Percentiles rank a stretch among this genome's conserved stretches.
Conservation (phyloP, 352 stramenopile genomes). For the Globisporangium lucens region DNA sequence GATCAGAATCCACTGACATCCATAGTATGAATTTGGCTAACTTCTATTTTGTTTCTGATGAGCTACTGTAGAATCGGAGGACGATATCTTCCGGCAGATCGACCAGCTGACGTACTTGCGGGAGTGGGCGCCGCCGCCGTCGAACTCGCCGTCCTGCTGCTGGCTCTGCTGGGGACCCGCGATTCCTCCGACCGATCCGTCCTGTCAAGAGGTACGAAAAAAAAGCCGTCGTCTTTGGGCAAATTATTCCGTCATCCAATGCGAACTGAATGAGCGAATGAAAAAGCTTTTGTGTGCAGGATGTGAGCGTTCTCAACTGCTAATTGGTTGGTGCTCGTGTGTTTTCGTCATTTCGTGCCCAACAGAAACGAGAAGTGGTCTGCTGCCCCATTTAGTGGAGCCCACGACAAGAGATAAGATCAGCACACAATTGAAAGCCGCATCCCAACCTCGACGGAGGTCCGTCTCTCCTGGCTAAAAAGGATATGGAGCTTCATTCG, state of each 20-base stretch:
- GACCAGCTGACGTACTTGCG: conserved; percentile 53
- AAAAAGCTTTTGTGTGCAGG: neutral
- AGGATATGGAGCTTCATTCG: too few relatives aligned
- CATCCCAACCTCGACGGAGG: too few relatives aligned
- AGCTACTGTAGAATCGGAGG: conserved; percentile 51
- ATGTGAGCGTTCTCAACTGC: neutral
- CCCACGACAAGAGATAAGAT: neutral
- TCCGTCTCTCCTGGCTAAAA: too few relatives aligned
- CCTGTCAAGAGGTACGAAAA: neutral
- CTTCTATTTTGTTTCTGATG: neutral
- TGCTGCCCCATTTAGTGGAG: neutral
- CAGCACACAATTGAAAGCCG: too few relatives aligned
- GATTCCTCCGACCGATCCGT: neutral
- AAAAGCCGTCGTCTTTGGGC: neutral
- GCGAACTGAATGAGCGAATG: neutral
- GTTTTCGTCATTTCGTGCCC: neutral
- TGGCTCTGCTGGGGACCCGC: conserved; percentile 21
- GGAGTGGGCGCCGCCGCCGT: conserved; percentile 44
- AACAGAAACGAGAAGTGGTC: neutral
- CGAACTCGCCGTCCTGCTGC: conserved; percentile 30
- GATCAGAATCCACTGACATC: neutral
- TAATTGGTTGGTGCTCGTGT: neutral
- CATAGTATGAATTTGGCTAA: neutral
- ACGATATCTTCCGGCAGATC: conserved; percentile 74
- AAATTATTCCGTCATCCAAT: neutral